A percentile compares a stretch with the other conserved stretches of the same genome.
Evolutionary conservation across 75 land plant genomes (phyloP).

Genomic region (Selaginella moellendorffii): DNA sequence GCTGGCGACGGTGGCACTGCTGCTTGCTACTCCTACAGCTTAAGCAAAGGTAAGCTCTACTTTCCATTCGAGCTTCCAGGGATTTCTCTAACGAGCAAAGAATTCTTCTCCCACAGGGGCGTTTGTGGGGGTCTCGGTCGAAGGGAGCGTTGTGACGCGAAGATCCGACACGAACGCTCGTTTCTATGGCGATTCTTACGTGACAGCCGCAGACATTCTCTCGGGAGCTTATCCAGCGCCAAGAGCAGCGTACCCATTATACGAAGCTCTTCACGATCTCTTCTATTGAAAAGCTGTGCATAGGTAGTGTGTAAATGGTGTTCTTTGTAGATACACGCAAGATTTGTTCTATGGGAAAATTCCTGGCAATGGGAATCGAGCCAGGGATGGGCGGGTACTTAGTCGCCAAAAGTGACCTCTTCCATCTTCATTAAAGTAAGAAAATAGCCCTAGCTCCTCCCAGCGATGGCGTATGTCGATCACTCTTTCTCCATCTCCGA

Average conservation of each 20-base stretch:
- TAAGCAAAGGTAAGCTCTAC: constrained; percentile 98
- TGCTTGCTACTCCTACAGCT: constrained; percentile 94
- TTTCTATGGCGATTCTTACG: constrained; percentile 84
- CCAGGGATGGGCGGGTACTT: no score
- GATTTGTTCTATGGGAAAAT: no score
- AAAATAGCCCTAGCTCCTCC: no score
- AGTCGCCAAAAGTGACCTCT: no score
- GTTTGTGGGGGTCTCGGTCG: constrained; percentile 68
- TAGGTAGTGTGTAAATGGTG: no score
- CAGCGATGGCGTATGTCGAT: constrained; percentile 80
- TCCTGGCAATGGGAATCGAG: no score
- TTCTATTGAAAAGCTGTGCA: no score
- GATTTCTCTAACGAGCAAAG: no score
- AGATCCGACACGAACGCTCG: constrained; percentile 42
- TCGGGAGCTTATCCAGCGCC: constrained; percentile 43
- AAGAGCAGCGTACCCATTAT: constrained; percentile 57
- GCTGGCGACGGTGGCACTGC: constrained; percentile 79
- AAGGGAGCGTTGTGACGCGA: constrained; percentile 53
- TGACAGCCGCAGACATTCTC: constrained; percentile 54
- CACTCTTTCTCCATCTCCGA: constrained; percentile 79
- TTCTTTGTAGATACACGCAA: no score
- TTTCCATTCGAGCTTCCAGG: no score
- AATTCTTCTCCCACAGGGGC: no score
- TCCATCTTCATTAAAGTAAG: no score
- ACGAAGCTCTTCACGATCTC: constrained; percentile 45